Base-by-base conservation (phyloP, 1,284 basidiomycete genomes). In the Rhodotorula sp. region DNA sequence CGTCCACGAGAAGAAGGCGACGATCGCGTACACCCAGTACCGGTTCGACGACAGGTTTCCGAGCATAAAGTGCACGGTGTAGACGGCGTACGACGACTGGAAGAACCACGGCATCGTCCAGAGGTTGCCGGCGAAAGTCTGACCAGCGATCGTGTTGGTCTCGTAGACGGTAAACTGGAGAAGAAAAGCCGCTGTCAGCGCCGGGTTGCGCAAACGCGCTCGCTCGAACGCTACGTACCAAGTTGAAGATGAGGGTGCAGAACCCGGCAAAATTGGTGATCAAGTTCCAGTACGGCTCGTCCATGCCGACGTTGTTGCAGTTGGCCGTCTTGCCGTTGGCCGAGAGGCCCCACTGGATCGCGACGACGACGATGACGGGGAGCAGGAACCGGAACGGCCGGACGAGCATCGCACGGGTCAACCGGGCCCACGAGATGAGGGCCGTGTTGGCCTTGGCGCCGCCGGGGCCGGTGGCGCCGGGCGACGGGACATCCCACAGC, bases 21-120 rank as follows among this genome's bases (percentile, higher is more conserved):
- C 63, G 42, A 78, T 53, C 20, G 49, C 76, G 72, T 79, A 80
- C 53, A 80, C 71, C 79, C 79, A 80, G 77, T 80, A 79, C n/a
- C 79, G 74, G 66, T 79, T 79, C 53, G 74, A 76, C 53, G 79
- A 77, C 37, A 79, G 68, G 71, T 80, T 79, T 59, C 79, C 79
- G 57, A 80, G 76, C 79, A 80, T 80, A 63, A 80, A 76, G 73
- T 80, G 79, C 22, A 73, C 68, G 56, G 76, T 74, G 75, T 78
- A 79, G 64, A 77, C 78, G 51, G 75, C 75, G 73, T 77, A 80
- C 54, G 73, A 75, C 18, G 74, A 69, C 67, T 79, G 77, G 76
- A 80, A 80, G 74, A 80, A 78, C 79, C 79, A 80, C 6, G 79
- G 77, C 55, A 70, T 73, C 15, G 77, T 77, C 78, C 78, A 80